phyloP scores from a whole-genome alignment of 129 eudicot genomes.

The Pittosporum tobira region DNA sequence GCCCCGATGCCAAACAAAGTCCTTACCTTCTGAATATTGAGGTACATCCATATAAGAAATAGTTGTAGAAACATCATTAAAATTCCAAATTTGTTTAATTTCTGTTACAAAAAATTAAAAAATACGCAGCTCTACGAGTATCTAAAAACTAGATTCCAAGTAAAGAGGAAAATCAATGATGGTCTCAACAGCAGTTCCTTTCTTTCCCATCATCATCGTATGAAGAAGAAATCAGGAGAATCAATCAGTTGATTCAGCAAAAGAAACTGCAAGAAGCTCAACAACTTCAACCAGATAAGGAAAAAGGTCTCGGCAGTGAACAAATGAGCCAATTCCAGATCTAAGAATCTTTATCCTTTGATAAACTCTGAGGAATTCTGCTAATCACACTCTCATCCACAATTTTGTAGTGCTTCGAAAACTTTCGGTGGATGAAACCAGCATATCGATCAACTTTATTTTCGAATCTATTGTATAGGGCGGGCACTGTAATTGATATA shows the following conservation, averaged over 20 bases:
- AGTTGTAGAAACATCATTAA: too few relatives aligned
- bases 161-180: too few relatives aligned
- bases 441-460: slow-evolving; percentile 51
- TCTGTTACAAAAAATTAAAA: too few relatives aligned
- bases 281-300: slow-evolving; percentile 1
- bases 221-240: not conserved
- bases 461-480: slow-evolving; percentile 71
- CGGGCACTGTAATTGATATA: slow-evolving; percentile 68
- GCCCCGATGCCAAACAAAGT: too few relatives aligned
- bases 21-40: too few relatives aligned
- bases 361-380: slow-evolving; percentile 42
- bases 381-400: slow-evolving; percentile 68
- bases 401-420: slow-evolving; percentile 67
- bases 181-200: not conserved
- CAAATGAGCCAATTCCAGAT: not conserved
- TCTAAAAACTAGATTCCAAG: too few relatives aligned
- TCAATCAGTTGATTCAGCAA: not conserved
- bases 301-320: not conserved
- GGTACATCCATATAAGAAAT: too few relatives aligned
- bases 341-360: slow-evolving; percentile 52
- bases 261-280: too few relatives aligned
- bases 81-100: too few relatives aligned
- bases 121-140: too few relatives aligned
- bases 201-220: not conserved
- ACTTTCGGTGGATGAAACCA: slow-evolving; percentile 50